Percentiles rank a stretch among this genome's conserved stretches.
Conservation (phyloP, 2,329 filamentous ascomycete genomes). For the Mariannaea sp. region DNA sequence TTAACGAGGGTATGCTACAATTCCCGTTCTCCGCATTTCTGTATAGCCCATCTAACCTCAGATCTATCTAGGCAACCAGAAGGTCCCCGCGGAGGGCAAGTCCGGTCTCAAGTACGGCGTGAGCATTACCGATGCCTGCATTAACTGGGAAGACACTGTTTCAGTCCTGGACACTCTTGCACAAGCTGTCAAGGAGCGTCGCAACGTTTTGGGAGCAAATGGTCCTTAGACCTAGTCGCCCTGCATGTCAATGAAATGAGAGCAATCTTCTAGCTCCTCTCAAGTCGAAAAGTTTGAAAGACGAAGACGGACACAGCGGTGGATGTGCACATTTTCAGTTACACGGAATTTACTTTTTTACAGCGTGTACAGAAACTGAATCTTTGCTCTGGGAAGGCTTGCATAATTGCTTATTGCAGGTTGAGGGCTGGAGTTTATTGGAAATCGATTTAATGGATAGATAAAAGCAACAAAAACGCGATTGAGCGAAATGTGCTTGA, state of each 20-base stretch:
- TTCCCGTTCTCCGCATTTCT: not conserved
- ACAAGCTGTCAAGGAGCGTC: slow-evolving; percentile 72
- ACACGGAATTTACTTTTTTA: not conserved
- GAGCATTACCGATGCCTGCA: slow-evolving; percentile 97
- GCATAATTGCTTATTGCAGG: slow-evolving; percentile 22
- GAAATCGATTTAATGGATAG: slow-evolving; percentile 33
- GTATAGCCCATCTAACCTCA: slow-evolving; percentile 33
- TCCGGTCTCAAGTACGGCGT: slow-evolving; percentile 88
- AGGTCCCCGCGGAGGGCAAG: slow-evolving; percentile 86
- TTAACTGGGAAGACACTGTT: slow-evolving; percentile 90
- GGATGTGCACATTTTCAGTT: slow-evolving; percentile 9
- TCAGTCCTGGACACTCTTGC: slow-evolving; percentile 77
- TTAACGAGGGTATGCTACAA: slow-evolving; percentile 76
- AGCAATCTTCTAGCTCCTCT: not conserved
- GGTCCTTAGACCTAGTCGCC: slow-evolving; percentile 18
- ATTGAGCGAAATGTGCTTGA: slow-evolving; percentile 12
- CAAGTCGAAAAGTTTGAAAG: not conserved
- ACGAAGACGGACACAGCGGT: not conserved
- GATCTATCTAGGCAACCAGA: slow-evolving; percentile 69
- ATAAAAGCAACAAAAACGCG: slow-evolving; percentile 26
- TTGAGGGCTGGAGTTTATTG: slow-evolving; percentile 34
- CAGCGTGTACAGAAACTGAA: slow-evolving; percentile 13
- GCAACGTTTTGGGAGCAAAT: slow-evolving; percentile 37
- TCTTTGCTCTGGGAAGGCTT: slow-evolving; percentile 20
- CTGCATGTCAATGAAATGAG: not conserved